These are phyloP conservation scores for Pleurotus citrinopileatus DNA, from an alignment of 768 basidiomycete genomes.

Conservation along the genomic window DNA sequence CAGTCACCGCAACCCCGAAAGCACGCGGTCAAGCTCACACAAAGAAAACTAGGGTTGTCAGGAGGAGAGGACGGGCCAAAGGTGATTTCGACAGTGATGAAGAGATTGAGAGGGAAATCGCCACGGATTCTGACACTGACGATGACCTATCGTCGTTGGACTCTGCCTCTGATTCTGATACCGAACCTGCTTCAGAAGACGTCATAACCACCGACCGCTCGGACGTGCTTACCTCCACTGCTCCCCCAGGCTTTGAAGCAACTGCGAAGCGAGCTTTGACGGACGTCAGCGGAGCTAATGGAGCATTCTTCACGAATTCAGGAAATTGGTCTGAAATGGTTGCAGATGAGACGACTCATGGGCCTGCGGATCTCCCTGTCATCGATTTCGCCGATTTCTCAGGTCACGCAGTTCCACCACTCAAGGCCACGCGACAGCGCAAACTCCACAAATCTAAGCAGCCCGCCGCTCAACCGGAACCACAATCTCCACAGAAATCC, in stretches of 20 bases:
- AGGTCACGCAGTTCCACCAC: constrained; percentile 25
- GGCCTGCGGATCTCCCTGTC: constrained; percentile 68
- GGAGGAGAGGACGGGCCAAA: constrained; percentile 63
- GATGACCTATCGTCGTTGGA: constrained; percentile 57
- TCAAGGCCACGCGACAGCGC: constrained; percentile 25
- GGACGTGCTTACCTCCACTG: constrained; percentile 62
- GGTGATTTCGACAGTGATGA: constrained; percentile 69
- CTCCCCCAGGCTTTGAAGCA: constrained; percentile 57
- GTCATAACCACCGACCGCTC: constrained; percentile 46
- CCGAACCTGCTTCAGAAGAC: constrained; percentile 68
- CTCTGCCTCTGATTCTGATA: constrained; percentile 67
- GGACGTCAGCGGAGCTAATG: constrained; percentile 26
- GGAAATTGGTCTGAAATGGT: constrained; percentile 85
- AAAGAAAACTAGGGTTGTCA: constrained; percentile 45
- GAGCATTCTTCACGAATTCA: constrained; percentile 52
- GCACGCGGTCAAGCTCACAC: constrained; percentile 28
- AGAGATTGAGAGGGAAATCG: constrained; percentile 69
- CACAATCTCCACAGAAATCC: not conserved
- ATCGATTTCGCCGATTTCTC: constrained; percentile 76
- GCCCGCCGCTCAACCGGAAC: constrained; percentile 29
- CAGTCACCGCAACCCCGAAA: constrained; percentile 28
- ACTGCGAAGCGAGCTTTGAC: constrained; percentile 25
- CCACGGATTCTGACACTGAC: constrained; percentile 64
- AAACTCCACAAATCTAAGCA: constrained; percentile 40
- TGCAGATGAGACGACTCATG: constrained; percentile 64